Conservation (phyloP, 2,329 filamentous ascomycete genomes). For the Fusarium hostae region DNA sequence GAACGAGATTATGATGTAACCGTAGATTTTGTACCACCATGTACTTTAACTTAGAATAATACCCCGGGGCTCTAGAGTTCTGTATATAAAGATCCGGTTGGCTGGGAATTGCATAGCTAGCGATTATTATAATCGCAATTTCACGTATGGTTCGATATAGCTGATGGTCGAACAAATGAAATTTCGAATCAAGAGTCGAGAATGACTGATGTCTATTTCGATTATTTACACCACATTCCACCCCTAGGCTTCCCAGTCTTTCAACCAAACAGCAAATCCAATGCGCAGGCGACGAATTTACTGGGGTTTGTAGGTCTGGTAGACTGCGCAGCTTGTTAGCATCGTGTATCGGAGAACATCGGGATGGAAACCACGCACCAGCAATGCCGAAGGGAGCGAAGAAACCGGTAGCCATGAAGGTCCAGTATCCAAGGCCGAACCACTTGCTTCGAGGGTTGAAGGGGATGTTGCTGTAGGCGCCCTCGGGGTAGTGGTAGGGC, state of each 20-base stretch:
- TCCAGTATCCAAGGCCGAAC: conserved; percentile 87
- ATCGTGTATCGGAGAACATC: conserved; percentile 17
- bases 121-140: background rate
- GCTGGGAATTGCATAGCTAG: background rate
- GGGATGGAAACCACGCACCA: conserved; percentile 58
- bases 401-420: conserved; percentile 70
- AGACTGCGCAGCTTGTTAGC: conserved; percentile 54
- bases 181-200: conserved; percentile 42
- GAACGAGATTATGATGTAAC: conserved; percentile 46
- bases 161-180: conserved; percentile 38
- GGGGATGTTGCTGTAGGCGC: conserved; percentile 91
- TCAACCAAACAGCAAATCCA: conserved; percentile 29
- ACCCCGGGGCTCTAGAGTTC: conserved; percentile 34
- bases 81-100: conserved; percentile 15
- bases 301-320: conserved; percentile 56
- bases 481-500: conserved; percentile 98
- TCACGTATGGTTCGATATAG: conserved; percentile 5
- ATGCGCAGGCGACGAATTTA: conserved; percentile 43
- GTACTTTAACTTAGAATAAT: conserved; percentile 40
- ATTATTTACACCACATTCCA: conserved; percentile 48
- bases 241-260: conserved; percentile 38
- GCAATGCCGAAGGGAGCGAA: conserved; percentile 71
- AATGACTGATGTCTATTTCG: conserved; percentile 50
- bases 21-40: conserved; percentile 41
- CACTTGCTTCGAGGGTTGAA: conserved; percentile 94